Conservation (phyloP, 495 filamentous ascomycete species). For the Hypoxylon lenormandii region DNA sequence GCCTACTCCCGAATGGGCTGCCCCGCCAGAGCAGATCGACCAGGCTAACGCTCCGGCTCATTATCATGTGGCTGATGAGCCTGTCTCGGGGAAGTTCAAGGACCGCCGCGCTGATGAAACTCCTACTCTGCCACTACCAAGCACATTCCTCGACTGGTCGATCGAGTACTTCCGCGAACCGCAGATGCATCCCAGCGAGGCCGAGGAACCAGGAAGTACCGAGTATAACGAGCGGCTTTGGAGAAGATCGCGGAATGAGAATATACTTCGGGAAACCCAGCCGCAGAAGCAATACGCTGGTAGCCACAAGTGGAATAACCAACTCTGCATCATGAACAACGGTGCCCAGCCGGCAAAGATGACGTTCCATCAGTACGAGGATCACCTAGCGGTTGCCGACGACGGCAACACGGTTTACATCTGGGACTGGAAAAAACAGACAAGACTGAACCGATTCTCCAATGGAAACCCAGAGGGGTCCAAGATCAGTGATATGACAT, state of each 20-base stretch:
- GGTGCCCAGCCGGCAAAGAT: constrained; percentile 87
- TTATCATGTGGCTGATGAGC: constrained; percentile 80
- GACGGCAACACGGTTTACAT: constrained; percentile 88
- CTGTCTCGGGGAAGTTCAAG: constrained; percentile 77
- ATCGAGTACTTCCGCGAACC: constrained; percentile 99
- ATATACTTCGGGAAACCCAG: constrained; percentile 89
- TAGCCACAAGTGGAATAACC: constrained; percentile 83
- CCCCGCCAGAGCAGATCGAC: constrained; percentile 83
- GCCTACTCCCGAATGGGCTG: constrained; percentile 73
- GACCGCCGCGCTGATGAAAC: constrained; percentile 66
- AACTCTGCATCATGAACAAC: constrained; percentile 82
- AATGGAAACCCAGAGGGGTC: constrained; percentile 92
- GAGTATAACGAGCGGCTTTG: constrained; percentile 96
- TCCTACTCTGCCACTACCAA: constrained; percentile 77
- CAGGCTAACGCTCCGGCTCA: constrained; percentile 72
- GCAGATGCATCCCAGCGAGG: constrained; percentile 95
- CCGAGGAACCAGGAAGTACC: constrained; percentile 94
- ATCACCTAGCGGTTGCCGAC: constrained; percentile 93
- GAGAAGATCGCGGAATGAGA: constrained; percentile 91
- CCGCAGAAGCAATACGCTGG: constrained; percentile 88
- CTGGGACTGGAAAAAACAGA: constrained; percentile 88
- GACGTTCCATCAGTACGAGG: constrained; percentile 97
- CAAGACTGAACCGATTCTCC: constrained; percentile 83
- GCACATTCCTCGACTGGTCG: constrained; percentile 92
- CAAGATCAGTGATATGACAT: constrained; percentile 91